Evolutionary conservation across 2,329 filamentous ascomycete genomes (phyloP), one percentile per base, ranked within the genome.

Genomic region (Nigrospora osmanthi): DNA sequence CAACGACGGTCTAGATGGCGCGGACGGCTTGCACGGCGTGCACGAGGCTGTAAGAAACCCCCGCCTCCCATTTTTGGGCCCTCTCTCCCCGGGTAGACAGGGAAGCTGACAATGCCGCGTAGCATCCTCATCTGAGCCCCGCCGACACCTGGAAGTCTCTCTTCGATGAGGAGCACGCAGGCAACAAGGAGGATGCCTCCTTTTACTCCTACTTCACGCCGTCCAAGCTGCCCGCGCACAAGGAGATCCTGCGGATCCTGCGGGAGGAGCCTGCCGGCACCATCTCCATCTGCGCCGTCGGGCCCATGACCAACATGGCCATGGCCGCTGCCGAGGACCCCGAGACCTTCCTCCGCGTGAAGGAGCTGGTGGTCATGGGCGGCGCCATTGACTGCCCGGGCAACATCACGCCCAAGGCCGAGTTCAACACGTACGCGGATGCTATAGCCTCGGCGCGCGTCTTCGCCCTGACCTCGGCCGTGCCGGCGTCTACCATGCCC

Each of bases 381-480:
- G 93, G 93, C 48, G 37, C 87, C 19, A 78, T 98, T 44, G 75
- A 86, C 47, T 69, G 81, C 38, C 76, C 82, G 42, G 93, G 93
- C 54, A 98, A 98, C 64, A 81, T 87, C 58, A 83, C 81, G 38
- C 91, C 93, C 2, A 79, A 85, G 12, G 89, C 87, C 50, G 93
- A 98, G 63, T 98, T 98, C 77, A 98, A 98, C 71, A 86, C 85
- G 46, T 95, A 89, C 59, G 90, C 93, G 47, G 94, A 98, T 62
- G 75, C 86, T 16, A 76, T 87, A 35, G 86, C 87, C 28, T 80
- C 86, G 0, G 87, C 87, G 11, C 76, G 86, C 13, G 77, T 93
- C 15, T 90, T 84, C 58, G 85, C 87, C 7, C 70, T 93, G 50
- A 89, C 87, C 0, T 89, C 85, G 1, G 78, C 75, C 6, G 80